Evolutionary conservation across 495 filamentous ascomycete species (phyloP).

Genomic region (Penicillium maclennaniae): DNA sequence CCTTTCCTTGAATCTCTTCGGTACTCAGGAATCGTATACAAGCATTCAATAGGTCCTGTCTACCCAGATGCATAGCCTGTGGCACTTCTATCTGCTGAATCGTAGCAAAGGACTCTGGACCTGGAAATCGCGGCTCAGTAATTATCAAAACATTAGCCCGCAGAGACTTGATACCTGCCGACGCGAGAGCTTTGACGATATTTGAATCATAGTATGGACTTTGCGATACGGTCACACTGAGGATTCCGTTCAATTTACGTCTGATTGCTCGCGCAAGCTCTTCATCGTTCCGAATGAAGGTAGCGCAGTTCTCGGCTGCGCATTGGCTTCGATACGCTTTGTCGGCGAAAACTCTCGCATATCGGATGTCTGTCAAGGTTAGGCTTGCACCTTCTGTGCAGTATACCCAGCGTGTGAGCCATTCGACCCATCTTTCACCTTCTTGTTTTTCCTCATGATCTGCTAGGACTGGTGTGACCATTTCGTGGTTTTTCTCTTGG

Average conservation of each 20-base stretch:
- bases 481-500: background rate
- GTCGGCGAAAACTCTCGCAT: background rate
- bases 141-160: background rate
- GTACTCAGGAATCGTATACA: background rate
- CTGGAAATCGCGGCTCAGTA: background rate
- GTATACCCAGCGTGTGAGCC: background rate
- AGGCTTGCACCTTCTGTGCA: background rate
- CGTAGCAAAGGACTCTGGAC: background rate
- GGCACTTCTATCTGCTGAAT: background rate
- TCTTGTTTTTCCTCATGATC: background rate
- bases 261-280: background rate
- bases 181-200: background rate
- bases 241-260: background rate
- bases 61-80: background rate
- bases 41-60: background rate
- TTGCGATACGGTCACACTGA: background rate
- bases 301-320: background rate
- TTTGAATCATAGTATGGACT: background rate
- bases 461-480: background rate
- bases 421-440: background rate
- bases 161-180: background rate
- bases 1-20: background rate
- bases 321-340: background rate
- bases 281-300: background rate
- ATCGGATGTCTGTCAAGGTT: background rate